phyloP scores from a whole-genome alignment of 441 rosid genomes.

The Pelargonium citronellum region DNA sequence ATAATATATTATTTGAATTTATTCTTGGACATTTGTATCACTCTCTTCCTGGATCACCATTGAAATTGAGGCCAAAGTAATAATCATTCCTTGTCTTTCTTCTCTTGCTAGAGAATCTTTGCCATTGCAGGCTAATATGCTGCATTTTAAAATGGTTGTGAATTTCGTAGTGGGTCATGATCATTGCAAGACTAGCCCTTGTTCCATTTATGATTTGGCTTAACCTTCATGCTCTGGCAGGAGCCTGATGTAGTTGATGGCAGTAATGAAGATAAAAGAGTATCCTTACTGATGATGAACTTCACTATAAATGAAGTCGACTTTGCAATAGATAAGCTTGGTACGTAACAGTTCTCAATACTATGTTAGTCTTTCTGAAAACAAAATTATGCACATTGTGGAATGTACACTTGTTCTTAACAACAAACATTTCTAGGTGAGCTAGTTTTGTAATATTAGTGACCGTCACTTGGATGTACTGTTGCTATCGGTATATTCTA shows the following conservation, averaged over 20 bases:
- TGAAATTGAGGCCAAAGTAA: too few species aligned
- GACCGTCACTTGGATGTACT: background rate
- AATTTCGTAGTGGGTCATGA: background rate
- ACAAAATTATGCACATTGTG: background rate
- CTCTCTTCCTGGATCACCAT: too few species aligned
- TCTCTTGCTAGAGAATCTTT: background rate
- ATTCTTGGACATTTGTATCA: too few species aligned
- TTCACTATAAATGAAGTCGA: slow-evolving; percentile 59
- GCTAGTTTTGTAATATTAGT: background rate
- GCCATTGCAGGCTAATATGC: background rate
- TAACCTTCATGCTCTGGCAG: slow-evolving; percentile 27
- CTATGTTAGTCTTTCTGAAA: background rate
- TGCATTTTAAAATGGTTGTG: too few species aligned
- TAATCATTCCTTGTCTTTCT: too few species aligned
- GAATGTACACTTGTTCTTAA: background rate
- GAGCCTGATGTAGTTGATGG: slow-evolving; percentile 54
- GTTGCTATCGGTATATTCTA: background rate
- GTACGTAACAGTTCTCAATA: slow-evolving; percentile 31
- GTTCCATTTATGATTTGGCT: background rate
- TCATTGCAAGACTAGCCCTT: background rate
- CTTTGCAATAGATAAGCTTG: slow-evolving; percentile 67
- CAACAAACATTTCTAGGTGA: background rate
- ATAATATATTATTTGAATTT: too few species aligned
- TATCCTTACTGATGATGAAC: slow-evolving; percentile 59
- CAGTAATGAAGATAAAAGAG: slow-evolving; percentile 41